A percentile compares a stretch with the other conserved stretches of the same genome.
Evolutionary conservation across 139 green algal species (phyloP).

Genomic region (Cymbomonas tetramitiformis): DNA sequence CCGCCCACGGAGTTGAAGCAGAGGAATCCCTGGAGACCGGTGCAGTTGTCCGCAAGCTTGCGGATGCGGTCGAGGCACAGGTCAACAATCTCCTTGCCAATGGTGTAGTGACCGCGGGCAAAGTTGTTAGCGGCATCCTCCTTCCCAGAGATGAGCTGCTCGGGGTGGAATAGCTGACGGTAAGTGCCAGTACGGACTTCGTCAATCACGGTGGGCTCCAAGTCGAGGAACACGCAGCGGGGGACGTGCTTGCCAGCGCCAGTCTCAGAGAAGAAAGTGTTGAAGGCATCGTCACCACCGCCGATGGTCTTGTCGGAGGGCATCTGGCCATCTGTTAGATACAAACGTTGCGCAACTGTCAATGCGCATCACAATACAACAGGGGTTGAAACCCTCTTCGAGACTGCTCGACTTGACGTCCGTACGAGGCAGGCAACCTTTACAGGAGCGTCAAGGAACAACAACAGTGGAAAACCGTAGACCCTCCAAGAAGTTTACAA

Average conservation of each 20-base stretch:
- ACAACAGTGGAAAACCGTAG: no score
- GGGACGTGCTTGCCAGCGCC: slow-evolving; percentile 86
- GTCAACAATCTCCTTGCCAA: slow-evolving; percentile 93
- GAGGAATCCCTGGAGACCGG: slow-evolving; percentile 87
- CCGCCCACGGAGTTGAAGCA: slow-evolving; percentile 91
- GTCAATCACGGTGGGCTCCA: slow-evolving; percentile 87
- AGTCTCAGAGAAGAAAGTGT: slow-evolving; percentile 93
- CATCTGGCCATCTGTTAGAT: slow-evolving; percentile 65
- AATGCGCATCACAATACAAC: no score
- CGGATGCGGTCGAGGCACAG: slow-evolving; percentile 83
- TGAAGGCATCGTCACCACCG: slow-evolving; percentile 77
- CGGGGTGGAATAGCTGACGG: slow-evolving; percentile 92
- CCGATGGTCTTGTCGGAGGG: slow-evolving; percentile 84
- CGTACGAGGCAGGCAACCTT: no score
- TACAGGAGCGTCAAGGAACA: no score
- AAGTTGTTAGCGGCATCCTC: slow-evolving; percentile 81
- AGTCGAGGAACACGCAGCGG: slow-evolving; percentile 81
- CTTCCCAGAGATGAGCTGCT: slow-evolving; percentile 95
- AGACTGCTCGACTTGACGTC: no score
- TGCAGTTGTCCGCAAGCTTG: slow-evolving; percentile 94
- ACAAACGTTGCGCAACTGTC: no score
- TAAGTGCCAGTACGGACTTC: slow-evolving; percentile 90
- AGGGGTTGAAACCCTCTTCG: no score
- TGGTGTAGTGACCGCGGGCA: slow-evolving; percentile 74
- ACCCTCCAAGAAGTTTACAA: no score